These are phyloP conservation scores for Aspergillus sp. DNA, from an alignment of 2,329 filamentous ascomycete species.

Conservation along the genomic window DNA sequence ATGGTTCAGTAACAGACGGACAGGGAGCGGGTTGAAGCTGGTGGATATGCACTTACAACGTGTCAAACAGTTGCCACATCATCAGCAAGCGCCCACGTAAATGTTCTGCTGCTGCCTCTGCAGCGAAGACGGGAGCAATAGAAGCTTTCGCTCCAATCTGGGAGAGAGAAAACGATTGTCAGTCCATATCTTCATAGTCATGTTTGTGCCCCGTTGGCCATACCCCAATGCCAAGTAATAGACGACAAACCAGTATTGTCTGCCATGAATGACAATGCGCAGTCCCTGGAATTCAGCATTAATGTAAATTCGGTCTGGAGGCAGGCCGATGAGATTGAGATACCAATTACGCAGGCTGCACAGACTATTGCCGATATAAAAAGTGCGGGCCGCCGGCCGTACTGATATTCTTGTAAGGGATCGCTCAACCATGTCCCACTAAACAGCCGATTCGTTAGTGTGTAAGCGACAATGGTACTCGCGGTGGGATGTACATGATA, in stretches of 20 bases:
- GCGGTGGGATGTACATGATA: slow-evolving; percentile 10
- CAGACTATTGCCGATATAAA: slow-evolving; percentile 38
- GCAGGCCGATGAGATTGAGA: too few relatives aligned
- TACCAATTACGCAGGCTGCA: slow-evolving; percentile 16
- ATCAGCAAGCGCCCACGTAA: slow-evolving; percentile 1
- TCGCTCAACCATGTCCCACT: slow-evolving; percentile 24
- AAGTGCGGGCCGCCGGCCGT: slow-evolving; percentile 35
- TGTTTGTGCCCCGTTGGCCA: too few relatives aligned
- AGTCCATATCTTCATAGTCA: too few relatives aligned
- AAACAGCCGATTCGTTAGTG: too few relatives aligned
- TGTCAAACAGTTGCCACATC: slow-evolving; percentile 17
- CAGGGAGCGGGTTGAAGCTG: too few relatives aligned
- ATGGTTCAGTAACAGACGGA: background rate
- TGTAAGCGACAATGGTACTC: too few relatives aligned
- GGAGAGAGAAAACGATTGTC: background rate
- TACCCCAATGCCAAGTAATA: slow-evolving; percentile 3
- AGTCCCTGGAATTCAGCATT: slow-evolving; percentile 6
- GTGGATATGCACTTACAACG: slow-evolving; percentile 14
- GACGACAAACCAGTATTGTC: background rate
- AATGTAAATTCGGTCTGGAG: too few relatives aligned
- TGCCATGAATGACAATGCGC: slow-evolving; percentile 14
- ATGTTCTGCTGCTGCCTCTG: background rate
- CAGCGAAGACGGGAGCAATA: slow-evolving; percentile 3
- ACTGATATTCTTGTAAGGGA: slow-evolving; percentile 18
- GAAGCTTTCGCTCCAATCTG: slow-evolving; percentile 6